phyloP scores from a whole-genome alignment of 345 rosid species.

The Brassica cretica region DNA sequence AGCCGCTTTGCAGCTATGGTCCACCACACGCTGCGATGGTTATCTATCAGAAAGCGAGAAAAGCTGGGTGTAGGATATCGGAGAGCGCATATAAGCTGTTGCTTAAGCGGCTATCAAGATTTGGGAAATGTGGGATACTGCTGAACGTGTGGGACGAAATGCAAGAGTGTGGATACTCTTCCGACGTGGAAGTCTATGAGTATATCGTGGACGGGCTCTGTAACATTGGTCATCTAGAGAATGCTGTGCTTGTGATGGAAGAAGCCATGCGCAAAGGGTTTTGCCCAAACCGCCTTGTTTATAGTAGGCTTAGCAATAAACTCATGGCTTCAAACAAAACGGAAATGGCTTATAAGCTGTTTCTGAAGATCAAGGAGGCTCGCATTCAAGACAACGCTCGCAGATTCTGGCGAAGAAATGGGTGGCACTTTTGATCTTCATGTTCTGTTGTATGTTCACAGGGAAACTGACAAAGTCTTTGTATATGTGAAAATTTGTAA shows the following conservation, averaged over 20 bases:
- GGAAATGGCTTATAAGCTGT: constrained; percentile 76
- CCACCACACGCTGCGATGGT: constrained; percentile 88
- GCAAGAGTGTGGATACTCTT: constrained; percentile 71
- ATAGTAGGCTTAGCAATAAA: constrained; percentile 71
- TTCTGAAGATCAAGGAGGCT: constrained; percentile 69
- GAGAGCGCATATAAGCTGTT: constrained; percentile 69
- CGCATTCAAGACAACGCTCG: constrained; percentile 68
- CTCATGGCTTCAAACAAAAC: constrained; percentile 67
- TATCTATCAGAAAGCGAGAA: constrained; percentile 72
- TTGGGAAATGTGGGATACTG: constrained; percentile 91
- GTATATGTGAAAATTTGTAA: constrained; percentile 14
- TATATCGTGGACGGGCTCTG: constrained; percentile 78
- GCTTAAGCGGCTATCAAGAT: constrained; percentile 76
- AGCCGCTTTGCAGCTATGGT: constrained; percentile 76
- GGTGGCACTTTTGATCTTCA: constrained; percentile 80
- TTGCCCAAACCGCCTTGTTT: constrained; percentile 78
- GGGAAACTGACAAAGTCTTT: background rate
- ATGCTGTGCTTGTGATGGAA: constrained; percentile 86
- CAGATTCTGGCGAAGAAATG: constrained; percentile 75
- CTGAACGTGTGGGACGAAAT: constrained; percentile 81
- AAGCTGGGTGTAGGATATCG: constrained; percentile 69
- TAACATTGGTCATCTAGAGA: constrained; percentile 86
- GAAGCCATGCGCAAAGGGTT: constrained; percentile 74
- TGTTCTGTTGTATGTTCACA: constrained; percentile 12
- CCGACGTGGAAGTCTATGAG: constrained; percentile 77